Conservation (phyloP, 192 early-diverging fungal species). For the Gamsiella multidivaricata region DNA sequence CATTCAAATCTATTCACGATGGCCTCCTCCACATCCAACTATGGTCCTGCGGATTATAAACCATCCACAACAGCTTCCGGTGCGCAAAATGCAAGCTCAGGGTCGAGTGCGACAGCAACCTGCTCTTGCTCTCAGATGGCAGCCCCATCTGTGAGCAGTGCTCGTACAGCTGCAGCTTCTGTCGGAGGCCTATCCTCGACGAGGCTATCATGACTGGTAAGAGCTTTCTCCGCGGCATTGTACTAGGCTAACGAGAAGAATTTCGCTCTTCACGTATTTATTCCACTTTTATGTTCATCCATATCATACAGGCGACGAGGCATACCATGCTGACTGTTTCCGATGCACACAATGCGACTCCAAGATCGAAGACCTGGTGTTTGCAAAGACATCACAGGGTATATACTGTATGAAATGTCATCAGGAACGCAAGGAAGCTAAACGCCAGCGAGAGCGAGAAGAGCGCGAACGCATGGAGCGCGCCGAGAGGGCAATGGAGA, state of each 20-base stretch:
- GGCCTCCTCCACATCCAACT: no score
- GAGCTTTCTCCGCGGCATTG: no score
- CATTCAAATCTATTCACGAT: no score
- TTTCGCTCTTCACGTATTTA: conserved; percentile 1
- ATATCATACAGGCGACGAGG: conserved; percentile 67
- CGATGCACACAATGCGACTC: conserved; percentile 77
- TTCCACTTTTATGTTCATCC: no score
- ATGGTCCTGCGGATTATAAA: not conserved
- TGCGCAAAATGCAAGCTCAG: conserved; percentile 80
- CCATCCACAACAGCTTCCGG: conserved; percentile 64
- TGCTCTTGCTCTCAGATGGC: conserved; percentile 82
- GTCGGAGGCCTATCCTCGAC: conserved; percentile 78
- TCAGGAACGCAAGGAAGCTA: conserved; percentile 71
- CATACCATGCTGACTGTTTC: conserved; percentile 86
- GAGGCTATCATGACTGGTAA: conserved; percentile 88
- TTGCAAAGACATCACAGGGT: conserved; percentile 84
- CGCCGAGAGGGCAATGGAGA: conserved; percentile 32
- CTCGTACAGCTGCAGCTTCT: conserved; percentile 79
- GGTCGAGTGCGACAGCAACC: conserved; percentile 80
- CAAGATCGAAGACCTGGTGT: conserved; percentile 81
- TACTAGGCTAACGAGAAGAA: not conserved
- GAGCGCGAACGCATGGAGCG: conserved; percentile 51
- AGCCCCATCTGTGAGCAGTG: conserved; percentile 87
- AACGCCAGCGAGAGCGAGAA: conserved; percentile 66
- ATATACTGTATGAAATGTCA: conserved; percentile 82